Percentiles rank a stretch among this genome's conserved stretches.
These are phyloP conservation scores for Phyllosticta citrichinensis DNA, from an alignment of 2,329 filamentous ascomycete genomes.

Conservation along the genomic window DNA sequence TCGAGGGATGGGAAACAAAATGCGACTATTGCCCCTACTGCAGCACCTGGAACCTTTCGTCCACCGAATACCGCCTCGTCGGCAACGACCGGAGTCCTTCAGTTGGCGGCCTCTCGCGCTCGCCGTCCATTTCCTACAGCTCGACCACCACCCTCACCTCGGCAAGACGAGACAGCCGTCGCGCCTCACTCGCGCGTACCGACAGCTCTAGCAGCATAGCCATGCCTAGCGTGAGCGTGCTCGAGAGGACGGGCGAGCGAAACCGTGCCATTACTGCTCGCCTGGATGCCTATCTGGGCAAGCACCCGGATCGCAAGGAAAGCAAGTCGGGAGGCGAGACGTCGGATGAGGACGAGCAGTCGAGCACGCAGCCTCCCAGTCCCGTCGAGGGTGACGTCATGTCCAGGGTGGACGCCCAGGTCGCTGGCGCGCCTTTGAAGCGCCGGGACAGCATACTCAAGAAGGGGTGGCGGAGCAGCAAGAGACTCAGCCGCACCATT, in stretches of 20 bases:
- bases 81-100: constrained; percentile 28
- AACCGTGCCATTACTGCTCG: constrained; percentile 30
- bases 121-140: constrained; percentile 25
- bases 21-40: constrained; percentile 40
- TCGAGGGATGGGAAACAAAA: constrained; percentile 42
- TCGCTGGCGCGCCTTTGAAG: constrained; percentile 19
- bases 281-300: constrained; percentile 28
- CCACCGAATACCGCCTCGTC: constrained; percentile 38
- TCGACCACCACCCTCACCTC: constrained; percentile 17
- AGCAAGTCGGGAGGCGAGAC: constrained; percentile 13
- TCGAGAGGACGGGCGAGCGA: constrained; percentile 24
- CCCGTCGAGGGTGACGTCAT: constrained; percentile 22
- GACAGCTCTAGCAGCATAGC: constrained; percentile 29
- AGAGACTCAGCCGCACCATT: constrained; percentile 24
- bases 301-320: constrained; percentile 9
- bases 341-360: constrained; percentile 20
- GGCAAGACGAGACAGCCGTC: constrained; percentile 27
- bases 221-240: constrained; percentile 5
- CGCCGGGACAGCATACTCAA: constrained; percentile 24
- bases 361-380: constrained; percentile 15
- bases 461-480: constrained; percentile 26
- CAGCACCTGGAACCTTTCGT: constrained; percentile 26
- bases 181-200: constrained; percentile 25
- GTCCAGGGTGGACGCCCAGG: constrained; percentile 5
- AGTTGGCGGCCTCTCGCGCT: constrained; percentile 31